Conservation (phyloP, 352 stramenopile species). For the Pythium phragmiticola region DNA sequence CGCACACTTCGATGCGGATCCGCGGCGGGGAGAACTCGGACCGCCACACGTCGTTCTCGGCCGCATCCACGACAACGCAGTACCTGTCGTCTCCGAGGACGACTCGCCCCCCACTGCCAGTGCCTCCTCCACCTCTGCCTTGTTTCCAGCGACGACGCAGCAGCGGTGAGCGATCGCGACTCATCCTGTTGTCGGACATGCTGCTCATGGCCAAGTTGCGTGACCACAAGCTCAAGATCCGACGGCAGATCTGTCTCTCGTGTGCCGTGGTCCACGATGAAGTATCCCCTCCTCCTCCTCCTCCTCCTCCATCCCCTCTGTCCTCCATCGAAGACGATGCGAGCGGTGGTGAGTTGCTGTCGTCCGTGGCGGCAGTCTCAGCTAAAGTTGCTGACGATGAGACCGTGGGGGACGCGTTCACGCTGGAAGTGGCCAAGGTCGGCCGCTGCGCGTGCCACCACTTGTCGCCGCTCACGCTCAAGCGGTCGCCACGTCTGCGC, state of each 20-base stretch:
- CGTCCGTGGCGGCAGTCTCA: neutral
- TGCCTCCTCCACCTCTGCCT: neutral
- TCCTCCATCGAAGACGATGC: neutral
- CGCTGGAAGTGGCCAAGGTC: constrained; percentile 46
- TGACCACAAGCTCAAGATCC: constrained; percentile 49
- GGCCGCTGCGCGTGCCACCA: constrained; percentile 60
- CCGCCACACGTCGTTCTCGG: constrained; percentile 25
- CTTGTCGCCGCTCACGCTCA: constrained; percentile 41
- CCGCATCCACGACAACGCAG: constrained; percentile 13
- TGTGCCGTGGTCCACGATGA: constrained; percentile 43
- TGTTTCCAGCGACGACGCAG: constrained; percentile 24
- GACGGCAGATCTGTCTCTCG: constrained; percentile 59
- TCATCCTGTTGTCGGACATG: constrained; percentile 68
- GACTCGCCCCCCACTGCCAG: neutral
- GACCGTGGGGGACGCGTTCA: constrained; percentile 30
- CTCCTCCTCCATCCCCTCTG: neutral
- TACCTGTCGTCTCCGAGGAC: neutral
- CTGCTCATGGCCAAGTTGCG: constrained; percentile 58
- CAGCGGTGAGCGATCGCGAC: constrained; percentile 35
- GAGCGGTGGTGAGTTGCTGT: constrained; percentile 6
- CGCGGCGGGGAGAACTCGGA: constrained; percentile 5
- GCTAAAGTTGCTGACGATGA: neutral
- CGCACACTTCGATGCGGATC: neutral
- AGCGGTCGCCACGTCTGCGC: constrained; percentile 29
- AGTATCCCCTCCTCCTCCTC: neutral